Percentiles rank a stretch among this genome's conserved stretches.
phyloP scores from a whole-genome alignment of 2,329 filamentous ascomycete genomes.

The Thielaviopsis punctulata region DNA sequence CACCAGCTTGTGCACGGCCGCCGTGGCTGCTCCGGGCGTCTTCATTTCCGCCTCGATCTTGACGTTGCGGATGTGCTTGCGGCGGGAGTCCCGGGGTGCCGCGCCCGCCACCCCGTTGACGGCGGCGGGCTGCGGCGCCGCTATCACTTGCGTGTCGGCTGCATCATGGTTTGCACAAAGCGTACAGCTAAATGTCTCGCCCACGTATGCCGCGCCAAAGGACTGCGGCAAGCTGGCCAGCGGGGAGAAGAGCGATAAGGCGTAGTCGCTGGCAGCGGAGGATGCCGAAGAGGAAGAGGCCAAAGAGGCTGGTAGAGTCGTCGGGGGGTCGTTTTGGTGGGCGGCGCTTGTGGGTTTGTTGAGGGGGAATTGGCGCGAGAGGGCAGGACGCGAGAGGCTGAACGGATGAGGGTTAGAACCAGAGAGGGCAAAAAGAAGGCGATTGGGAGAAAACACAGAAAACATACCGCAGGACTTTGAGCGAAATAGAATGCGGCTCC shows the following conservation, averaged over 20 bases:
- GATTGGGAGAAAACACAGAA: not conserved
- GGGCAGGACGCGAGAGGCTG: conserved; percentile 67
- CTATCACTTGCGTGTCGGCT: conserved; percentile 15
- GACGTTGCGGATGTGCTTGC: conserved; percentile 51
- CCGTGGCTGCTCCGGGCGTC: conserved; percentile 48
- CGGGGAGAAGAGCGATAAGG: conserved; percentile 8
- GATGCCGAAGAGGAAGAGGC: not conserved
- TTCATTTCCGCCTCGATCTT: conserved; percentile 88
- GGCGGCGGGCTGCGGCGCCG: conserved; percentile 10
- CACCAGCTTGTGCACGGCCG: conserved; percentile 41
- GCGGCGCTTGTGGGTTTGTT: conserved; percentile 22
- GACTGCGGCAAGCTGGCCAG: conserved; percentile 23
- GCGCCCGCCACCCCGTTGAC: conserved; percentile 6
- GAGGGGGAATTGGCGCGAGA: conserved; percentile 49
- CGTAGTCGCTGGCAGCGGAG: not conserved
- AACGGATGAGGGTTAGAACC: not conserved
- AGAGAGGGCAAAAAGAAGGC: not conserved
- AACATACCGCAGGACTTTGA: conserved; percentile 54
- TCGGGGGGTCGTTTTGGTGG: conserved; percentile 17
- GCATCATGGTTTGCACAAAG: conserved; percentile 87
- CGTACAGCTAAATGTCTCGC: conserved; percentile 87
- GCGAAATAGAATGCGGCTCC: conserved; percentile 61
- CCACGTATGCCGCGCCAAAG: conserved; percentile 89
- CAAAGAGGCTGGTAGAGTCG: conserved; percentile 3
- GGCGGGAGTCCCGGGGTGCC: conserved; percentile 10